Percentiles rank a stretch among this genome's conserved stretches.
phyloP scores from a whole-genome alignment of 2,329 filamentous ascomycete species.

The Karstenula rhodostoma region DNA sequence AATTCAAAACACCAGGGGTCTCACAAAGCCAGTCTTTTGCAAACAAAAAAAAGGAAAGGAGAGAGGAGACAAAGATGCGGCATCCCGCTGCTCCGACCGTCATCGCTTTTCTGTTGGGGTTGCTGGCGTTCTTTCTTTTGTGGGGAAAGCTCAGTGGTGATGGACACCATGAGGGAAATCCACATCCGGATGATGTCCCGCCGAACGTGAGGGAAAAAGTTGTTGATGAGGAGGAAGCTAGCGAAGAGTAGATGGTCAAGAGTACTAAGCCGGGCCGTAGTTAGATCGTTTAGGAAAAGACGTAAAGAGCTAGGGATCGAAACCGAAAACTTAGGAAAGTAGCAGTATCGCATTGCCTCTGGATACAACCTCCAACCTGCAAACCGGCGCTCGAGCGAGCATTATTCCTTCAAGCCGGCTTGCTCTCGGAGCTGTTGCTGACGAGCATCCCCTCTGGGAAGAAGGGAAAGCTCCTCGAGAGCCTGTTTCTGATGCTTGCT shows the following conservation, averaged over 20 bases:
- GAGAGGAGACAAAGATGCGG: constrained; percentile 30
- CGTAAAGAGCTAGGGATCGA: not conserved
- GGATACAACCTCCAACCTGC: not conserved
- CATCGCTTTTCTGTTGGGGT: constrained; percentile 41
- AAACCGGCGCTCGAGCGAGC: not conserved
- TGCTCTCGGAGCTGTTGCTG: not conserved
- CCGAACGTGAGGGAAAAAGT: constrained; percentile 5
- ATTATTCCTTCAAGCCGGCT: not conserved
- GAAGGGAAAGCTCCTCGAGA: no score
- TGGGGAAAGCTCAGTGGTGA: constrained; percentile 35
- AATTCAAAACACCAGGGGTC: not conserved
- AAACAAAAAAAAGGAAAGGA: not conserved
- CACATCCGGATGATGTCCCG: constrained; percentile 42
- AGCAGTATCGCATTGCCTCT: not conserved
- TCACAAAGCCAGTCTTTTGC: not conserved
- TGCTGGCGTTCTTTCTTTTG: constrained; percentile 38
- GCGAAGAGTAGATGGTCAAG: not conserved
- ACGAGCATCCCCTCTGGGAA: not conserved
- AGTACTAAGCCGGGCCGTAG: not conserved
- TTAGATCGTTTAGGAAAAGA: not conserved
- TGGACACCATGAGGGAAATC: constrained; percentile 49
- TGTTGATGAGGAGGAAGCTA: constrained; percentile 2
- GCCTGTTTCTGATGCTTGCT: not conserved
- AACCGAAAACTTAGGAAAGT: not conserved
- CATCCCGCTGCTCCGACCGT: constrained; percentile 46